Base-by-base conservation (phyloP, 2,329 filamentous ascomycete species). In the Metarhizium brunneum region DNA sequence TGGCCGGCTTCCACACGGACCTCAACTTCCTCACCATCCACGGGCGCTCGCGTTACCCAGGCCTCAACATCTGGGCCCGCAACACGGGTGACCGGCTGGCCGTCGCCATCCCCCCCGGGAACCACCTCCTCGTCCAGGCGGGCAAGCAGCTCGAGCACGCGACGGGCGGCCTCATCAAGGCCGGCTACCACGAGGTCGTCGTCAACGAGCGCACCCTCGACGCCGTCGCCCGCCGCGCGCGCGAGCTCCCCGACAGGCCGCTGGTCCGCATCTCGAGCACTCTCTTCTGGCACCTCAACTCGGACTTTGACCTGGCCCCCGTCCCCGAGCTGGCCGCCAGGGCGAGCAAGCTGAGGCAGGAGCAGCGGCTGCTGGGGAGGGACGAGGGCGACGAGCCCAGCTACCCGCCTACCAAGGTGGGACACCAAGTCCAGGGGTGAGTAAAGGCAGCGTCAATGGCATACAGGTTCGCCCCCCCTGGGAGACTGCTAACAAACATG, bases 1-100 rank as follows among this genome's bases (percentile, higher is more conserved):
- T 84, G 16, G 81, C 81, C 16, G 81, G 81, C 43, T 84, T 84
- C 71, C 81, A 84, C 67, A 84, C 81, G 1, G 81, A 84, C 63
- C 78, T 84, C 56, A 84, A 84, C 73, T 84, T 84, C 66, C 73
- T 84, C 53, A 84, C 81, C 60, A 84, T 84, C 68, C 81, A 84
- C 70, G 81, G 81, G 56, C 81, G 81, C 60, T 82, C 79, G 35
- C 79, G 81, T 57, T 84, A 82, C 61, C 81, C 81, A 0, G 81
- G 81, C 2, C 73, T 84, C 61, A 76, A 84, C 70, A 78, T 84
- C 63, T 84, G 81, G 81, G 81, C 80, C 25, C 79, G 81, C 61
- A 84, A 84, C 74, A 84, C 81, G 2, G 81, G 81, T 48, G 73
- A 72, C 58, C 76, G 77, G 60, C 82, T 84, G 60, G 68, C 81